phyloP scores from a whole-genome alignment of 2,329 filamentous ascomycete species.

The Pyrenophora graminea region DNA sequence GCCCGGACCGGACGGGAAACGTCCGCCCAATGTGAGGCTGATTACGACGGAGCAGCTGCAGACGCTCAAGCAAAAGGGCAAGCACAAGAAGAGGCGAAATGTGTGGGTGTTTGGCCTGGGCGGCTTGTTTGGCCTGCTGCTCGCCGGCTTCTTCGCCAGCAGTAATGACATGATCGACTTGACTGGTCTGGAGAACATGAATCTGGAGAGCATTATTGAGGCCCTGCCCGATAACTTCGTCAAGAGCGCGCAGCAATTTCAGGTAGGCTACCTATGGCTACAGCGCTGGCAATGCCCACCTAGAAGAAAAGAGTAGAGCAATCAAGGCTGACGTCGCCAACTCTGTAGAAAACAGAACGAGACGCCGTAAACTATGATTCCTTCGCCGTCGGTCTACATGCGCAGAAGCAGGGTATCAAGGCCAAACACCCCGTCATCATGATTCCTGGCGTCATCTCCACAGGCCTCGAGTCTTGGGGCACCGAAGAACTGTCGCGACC shows the following conservation, averaged over 20 bases:
- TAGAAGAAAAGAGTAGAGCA: not conserved
- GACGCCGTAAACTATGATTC: conserved; percentile 90
- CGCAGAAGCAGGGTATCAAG: conserved; percentile 76
- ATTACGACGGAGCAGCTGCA: conserved; percentile 57
- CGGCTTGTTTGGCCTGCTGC: conserved; percentile 85
- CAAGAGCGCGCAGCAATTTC: conserved; percentile 81
- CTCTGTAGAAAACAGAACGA: conserved; percentile 74
- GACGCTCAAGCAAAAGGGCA: conserved; percentile 51
- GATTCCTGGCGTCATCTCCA: conserved; percentile 97
- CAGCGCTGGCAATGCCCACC: no score
- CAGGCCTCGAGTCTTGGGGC: conserved; percentile 94
- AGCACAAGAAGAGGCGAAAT: conserved; percentile 68
- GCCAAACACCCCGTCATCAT: conserved; percentile 92
- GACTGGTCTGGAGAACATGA: conserved; percentile 70
- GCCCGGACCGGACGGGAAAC: conserved; percentile 41
- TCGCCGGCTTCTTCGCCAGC: conserved; percentile 86
- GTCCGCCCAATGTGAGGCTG: conserved; percentile 54
- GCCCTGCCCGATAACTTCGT: conserved; percentile 84
- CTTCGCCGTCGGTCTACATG: conserved; percentile 86
- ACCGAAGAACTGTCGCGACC: conserved; percentile 81
- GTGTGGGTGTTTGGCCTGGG: conserved; percentile 86
- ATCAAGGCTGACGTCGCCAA: conserved; percentile 29
- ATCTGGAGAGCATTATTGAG: conserved; percentile 84
- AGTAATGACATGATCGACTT: conserved; percentile 88
- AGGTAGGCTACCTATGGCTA: conserved; percentile 60